phyloP scores from a whole-genome alignment of 2,329 filamentous ascomycete species.

The Fusarium drepaniforme region DNA sequence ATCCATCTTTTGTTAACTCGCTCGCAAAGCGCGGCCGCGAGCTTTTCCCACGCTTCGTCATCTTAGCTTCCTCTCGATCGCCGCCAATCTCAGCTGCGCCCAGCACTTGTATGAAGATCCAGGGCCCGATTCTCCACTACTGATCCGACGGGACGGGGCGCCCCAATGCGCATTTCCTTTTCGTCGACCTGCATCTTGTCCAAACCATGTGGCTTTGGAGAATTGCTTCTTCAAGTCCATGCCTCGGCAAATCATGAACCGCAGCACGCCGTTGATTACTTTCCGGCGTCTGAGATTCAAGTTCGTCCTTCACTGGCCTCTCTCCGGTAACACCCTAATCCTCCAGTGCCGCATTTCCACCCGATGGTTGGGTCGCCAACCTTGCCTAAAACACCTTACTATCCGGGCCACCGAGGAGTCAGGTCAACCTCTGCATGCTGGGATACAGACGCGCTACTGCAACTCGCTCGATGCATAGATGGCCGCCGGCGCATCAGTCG shows the following conservation, averaged over 20 bases:
- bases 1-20: constrained; percentile 1
- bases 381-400: constrained; percentile 6
- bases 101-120: constrained; percentile 23
- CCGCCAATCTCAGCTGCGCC: constrained; percentile 8
- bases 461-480: constrained; percentile 30
- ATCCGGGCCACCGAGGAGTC: constrained; percentile 18
- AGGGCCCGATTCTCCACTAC: constrained; percentile 18
- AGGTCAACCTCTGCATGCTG: constrained; percentile 7
- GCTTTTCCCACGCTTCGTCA: not conserved
- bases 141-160: constrained; percentile 25
- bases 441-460: constrained; percentile 18
- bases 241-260: constrained; percentile 29
- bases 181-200: constrained; percentile 32
- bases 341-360: constrained; percentile 2
- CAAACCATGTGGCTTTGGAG: constrained; percentile 29
- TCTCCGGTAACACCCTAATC: not conserved
- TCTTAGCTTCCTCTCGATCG: constrained; percentile 26
- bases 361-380: not conserved
- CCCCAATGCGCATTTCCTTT: constrained; percentile 17
- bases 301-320: not conserved
- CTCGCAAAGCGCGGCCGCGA: constrained; percentile 34
- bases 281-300: not conserved
- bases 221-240: constrained; percentile 19
- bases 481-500: constrained; percentile 13
- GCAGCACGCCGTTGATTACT: not conserved